These are phyloP conservation scores for Fragosphaeria purpurea DNA, from an alignment of 2,329 filamentous ascomycete genomes.

Conservation along the genomic window DNA sequence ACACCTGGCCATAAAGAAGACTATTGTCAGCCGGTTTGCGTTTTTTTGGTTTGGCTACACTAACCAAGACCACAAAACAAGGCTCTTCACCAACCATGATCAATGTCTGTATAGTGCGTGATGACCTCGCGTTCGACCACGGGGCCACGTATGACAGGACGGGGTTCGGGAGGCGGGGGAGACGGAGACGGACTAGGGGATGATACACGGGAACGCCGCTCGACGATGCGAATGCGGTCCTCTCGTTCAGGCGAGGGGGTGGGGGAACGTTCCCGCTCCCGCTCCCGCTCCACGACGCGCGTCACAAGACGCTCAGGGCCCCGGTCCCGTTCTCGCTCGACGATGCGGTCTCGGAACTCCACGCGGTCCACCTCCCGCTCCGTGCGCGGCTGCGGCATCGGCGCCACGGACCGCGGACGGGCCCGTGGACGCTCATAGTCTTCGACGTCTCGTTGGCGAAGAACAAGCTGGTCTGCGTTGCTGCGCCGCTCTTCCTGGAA, in stretches of 20 bases:
- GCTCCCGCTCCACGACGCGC: constrained; percentile 31
- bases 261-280: constrained; percentile 34
- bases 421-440: constrained; percentile 38
- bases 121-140: constrained; percentile 83
- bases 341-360: constrained; percentile 19
- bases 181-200: constrained; percentile 38
- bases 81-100: constrained; percentile 56
- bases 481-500: constrained; percentile 36
- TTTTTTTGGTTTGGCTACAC: no score
- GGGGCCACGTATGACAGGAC: constrained; percentile 60
- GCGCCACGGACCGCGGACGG: constrained; percentile 30
- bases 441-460: constrained; percentile 46
- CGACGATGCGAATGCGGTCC: constrained; percentile 37
- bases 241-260: constrained; percentile 34
- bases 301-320: constrained; percentile 15
- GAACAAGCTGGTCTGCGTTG: constrained; percentile 42
- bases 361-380: constrained; percentile 20
- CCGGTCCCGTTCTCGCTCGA: constrained; percentile 21
- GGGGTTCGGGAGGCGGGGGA: constrained; percentile 39
- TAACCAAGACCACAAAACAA: not conserved
- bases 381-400: constrained; percentile 20
- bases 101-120: constrained; percentile 77
- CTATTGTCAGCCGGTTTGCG: no score
- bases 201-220: constrained; percentile 33
- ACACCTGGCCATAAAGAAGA: constrained; percentile 27